These are phyloP conservation scores for Mucor saturninus DNA, from an alignment of 371 early-diverging fungal species.

Conservation along the genomic window DNA sequence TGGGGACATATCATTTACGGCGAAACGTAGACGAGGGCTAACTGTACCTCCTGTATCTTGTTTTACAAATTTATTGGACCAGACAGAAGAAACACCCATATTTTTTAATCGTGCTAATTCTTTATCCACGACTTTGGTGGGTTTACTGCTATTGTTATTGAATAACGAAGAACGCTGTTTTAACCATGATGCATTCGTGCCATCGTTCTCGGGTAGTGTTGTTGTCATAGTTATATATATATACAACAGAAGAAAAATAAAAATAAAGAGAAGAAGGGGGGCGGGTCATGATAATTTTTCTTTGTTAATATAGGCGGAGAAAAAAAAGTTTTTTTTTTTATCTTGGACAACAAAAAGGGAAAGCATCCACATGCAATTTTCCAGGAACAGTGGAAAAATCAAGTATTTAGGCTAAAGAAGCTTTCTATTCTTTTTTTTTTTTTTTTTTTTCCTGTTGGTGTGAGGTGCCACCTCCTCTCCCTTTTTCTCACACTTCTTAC, in stretches of 20 bases:
- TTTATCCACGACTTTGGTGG: conserved; percentile 27
- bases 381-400: conserved; percentile 14
- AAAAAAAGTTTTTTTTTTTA: conserved; percentile 5
- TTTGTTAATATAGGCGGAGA: conserved; percentile 18
- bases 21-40: conserved; percentile 10
- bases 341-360: conserved; percentile 13
- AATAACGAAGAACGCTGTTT: conserved; percentile 27
- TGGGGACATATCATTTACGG: conserved; percentile 21
- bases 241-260: conserved; percentile 1
- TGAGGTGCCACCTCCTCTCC: conserved; percentile 4
- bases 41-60: conserved; percentile 34
- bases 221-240: not conserved
- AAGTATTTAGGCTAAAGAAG: too few species aligned
- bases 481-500: conserved; percentile 15
- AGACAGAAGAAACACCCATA: conserved; percentile 33
- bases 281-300: not conserved
- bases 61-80: conserved; percentile 37
- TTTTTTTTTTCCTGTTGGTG: not conserved
- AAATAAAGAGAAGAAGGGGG: not conserved
- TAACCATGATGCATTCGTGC: conserved; percentile 17
- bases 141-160: conserved; percentile 1
- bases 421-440: not conserved
- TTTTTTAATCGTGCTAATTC: conserved; percentile 32
- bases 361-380: conserved; percentile 22
- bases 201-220: not conserved